These are phyloP conservation scores for Andrographis paniculata DNA, from an alignment of 305 asterid species.

Conservation along the genomic window DNA sequence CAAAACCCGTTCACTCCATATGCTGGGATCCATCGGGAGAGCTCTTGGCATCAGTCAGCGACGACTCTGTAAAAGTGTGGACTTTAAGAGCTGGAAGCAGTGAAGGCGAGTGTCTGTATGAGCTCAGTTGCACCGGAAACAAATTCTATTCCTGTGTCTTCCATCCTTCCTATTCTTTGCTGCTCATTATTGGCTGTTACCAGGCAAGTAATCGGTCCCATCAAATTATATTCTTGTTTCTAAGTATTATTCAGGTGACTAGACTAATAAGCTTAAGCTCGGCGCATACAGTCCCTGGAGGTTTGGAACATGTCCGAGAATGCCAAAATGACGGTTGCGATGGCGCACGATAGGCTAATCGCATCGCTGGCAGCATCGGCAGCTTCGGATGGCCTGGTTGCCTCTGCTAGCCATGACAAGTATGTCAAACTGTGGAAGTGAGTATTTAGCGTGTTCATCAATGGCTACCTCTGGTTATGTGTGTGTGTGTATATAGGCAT, in stretches of 20 bases:
- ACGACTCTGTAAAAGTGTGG: conserved; percentile 91
- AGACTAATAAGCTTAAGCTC: background rate
- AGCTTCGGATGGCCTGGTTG: conserved; percentile 54
- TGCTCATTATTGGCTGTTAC: conserved; percentile 87
- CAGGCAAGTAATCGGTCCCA: conserved; percentile 46
- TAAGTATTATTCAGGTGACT: background rate
- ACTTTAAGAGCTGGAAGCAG: conserved; percentile 54
- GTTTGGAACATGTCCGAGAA: conserved; percentile 89
- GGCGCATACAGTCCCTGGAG: conserved; percentile 63
- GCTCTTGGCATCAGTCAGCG: conserved; percentile 87
- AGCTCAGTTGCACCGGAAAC: conserved; percentile 82
- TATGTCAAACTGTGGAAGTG: conserved; percentile 85
- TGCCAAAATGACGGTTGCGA: conserved; percentile 65
- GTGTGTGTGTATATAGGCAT: background rate
- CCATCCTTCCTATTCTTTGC: conserved; percentile 76
- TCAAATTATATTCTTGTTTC: background rate
- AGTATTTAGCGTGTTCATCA: background rate
- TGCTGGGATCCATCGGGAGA: conserved; percentile 97
- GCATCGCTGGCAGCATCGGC: conserved; percentile 69
- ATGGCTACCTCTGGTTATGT: no score
- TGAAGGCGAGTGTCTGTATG: conserved; percentile 81
- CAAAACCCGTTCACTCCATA: conserved; percentile 59
- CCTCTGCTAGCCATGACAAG: conserved; percentile 94
- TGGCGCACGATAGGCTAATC: conserved; percentile 79
- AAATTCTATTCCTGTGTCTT: conserved; percentile 86